Evolutionary conservation across 106 monocot genomes (phyloP).

Genomic region (Iris macrosiphon): DNA sequence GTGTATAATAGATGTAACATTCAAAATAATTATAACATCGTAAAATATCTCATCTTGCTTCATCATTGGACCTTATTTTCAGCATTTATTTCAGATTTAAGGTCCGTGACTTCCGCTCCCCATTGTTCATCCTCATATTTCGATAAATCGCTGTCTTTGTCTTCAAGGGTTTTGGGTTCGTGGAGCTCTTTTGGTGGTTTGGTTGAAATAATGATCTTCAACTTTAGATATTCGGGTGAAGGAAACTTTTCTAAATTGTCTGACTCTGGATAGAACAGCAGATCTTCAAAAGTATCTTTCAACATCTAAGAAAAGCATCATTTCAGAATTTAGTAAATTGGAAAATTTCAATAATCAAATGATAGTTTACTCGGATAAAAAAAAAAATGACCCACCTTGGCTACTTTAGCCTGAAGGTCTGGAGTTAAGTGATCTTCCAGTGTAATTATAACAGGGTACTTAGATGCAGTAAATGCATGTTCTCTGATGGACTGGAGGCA

Average conservation of each 20-base stretch:
- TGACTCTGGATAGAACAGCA: slow-evolving; percentile 18
- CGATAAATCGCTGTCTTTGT: slow-evolving; percentile 1
- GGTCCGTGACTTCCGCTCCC: slow-evolving; percentile 24
- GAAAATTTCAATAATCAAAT: not conserved
- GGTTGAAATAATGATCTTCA: slow-evolving; percentile 41
- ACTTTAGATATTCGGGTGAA: slow-evolving; percentile 50
- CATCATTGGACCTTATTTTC: slow-evolving; percentile 1
- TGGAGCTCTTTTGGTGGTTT: slow-evolving; percentile 57
- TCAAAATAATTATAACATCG: no score
- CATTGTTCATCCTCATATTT: slow-evolving; percentile 18
- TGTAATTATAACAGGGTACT: slow-evolving; percentile 77
- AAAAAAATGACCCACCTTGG: slow-evolving; percentile 28
- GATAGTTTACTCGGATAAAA: not conserved
- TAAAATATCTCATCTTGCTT: no score
- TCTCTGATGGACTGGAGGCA: slow-evolving; percentile 71
- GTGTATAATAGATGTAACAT: no score
- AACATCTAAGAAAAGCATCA: slow-evolving; percentile 32
- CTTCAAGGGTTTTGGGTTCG: slow-evolving; percentile 19
- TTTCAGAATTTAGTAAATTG: not conserved
- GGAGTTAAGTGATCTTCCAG: slow-evolving; percentile 83
- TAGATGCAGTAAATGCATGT: slow-evolving; percentile 65
- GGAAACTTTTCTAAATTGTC: slow-evolving; percentile 41
- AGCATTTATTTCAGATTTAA: not conserved
- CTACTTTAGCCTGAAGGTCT: slow-evolving; percentile 78
- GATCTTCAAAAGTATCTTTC: slow-evolving; percentile 35